phyloP scores from a whole-genome alignment of 2,329 filamentous ascomycete species.

The Aspergillus puulaauensis region DNA sequence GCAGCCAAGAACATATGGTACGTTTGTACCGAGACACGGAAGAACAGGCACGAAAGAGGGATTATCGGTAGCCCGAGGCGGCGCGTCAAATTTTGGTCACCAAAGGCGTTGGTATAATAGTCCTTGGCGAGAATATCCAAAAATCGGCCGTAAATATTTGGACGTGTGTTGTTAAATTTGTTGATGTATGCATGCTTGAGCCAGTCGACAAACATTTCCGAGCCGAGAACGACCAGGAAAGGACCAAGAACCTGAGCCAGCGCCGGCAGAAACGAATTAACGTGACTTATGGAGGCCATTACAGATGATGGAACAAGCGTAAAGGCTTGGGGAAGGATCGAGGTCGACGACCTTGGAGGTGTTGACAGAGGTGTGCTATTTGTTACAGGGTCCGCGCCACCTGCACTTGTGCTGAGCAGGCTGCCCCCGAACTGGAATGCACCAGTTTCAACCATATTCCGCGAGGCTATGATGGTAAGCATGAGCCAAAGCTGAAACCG shows the following conservation, averaged over 20 bases:
- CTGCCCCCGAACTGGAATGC: constrained; percentile 62
- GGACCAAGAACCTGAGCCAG: constrained; percentile 83
- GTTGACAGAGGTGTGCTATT: constrained; percentile 55
- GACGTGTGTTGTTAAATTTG: constrained; percentile 98
- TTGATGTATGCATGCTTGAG: constrained; percentile 97
- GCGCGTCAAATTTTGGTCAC: constrained; percentile 83
- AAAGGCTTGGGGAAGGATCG: constrained; percentile 86
- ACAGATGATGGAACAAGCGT: constrained; percentile 67
- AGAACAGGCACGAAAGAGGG: constrained; percentile 88
- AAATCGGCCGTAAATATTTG: constrained; percentile 82
- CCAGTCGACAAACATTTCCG: constrained; percentile 95
- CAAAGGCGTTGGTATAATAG: constrained; percentile 95
- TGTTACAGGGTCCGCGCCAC: constrained; percentile 32
- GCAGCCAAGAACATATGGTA: constrained; percentile 98
- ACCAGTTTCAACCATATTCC: constrained; percentile 94
- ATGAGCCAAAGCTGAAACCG: constrained; percentile 98
- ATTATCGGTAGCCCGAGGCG: constrained; percentile 88
- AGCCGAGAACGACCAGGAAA: constrained; percentile 89
- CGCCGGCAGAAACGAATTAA: constrained; percentile 44
- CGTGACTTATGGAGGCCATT: constrained; percentile 42
- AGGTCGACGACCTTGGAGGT: constrained; percentile 58
- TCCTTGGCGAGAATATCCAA: constrained; percentile 95
- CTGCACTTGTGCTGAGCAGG: constrained; percentile 32
- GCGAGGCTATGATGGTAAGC: constrained; percentile 90
- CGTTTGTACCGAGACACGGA: constrained; percentile 89